These are phyloP conservation scores for Malus sylvestris DNA, from an alignment of 306 rosid genomes.

Conservation along the genomic window DNA sequence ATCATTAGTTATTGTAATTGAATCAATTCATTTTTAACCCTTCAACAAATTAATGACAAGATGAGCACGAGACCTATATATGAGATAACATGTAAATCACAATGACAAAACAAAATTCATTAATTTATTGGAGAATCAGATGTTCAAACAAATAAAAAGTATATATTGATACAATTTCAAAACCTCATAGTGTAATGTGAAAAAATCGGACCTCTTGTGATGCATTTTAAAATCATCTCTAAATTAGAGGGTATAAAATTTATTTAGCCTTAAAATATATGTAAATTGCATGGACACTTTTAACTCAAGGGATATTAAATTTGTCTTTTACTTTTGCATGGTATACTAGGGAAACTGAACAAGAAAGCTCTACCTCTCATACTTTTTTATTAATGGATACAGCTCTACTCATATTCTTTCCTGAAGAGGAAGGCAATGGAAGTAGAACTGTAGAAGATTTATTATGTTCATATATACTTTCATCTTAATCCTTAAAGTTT, in stretches of 20 bases:
- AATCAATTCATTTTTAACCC: too few relatives aligned
- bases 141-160: neutral
- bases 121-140: neutral
- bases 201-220: too few relatives aligned
- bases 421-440: conserved; percentile 17
- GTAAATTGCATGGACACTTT: neutral
- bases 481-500: neutral
- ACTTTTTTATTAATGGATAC: neutral
- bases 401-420: conserved; percentile 22
- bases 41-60: too few relatives aligned
- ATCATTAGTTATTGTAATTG: too few relatives aligned
- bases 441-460: neutral
- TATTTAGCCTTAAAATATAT: neutral
- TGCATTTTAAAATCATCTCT: too few relatives aligned
- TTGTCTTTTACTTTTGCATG: neutral
- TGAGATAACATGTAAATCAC: too few relatives aligned
- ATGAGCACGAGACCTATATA: too few relatives aligned
- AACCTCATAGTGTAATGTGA: too few relatives aligned
- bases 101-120: too few relatives aligned
- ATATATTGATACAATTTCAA: neutral
- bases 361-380: neutral
- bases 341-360: neutral
- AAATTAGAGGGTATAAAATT: too few relatives aligned
- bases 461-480: neutral
- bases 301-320: neutral